phyloP scores from a whole-genome alignment of 2,329 filamentous ascomycete species.

The Fusarium brevicatenulatum region DNA sequence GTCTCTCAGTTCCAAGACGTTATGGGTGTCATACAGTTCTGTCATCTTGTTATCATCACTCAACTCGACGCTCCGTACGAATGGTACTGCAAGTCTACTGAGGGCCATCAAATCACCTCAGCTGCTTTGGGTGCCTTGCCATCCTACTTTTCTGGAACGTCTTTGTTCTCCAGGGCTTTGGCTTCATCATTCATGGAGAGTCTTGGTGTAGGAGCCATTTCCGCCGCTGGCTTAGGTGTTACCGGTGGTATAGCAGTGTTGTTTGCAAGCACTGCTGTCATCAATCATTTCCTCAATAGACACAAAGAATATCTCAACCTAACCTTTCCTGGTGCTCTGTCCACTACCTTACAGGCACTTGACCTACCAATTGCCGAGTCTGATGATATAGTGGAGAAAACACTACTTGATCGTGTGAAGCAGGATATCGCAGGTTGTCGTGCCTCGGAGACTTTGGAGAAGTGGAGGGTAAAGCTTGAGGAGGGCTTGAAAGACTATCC shows the following conservation, averaged over 20 bases:
- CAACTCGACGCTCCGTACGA: conserved; percentile 5
- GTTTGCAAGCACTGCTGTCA: not conserved
- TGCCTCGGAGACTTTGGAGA: no score
- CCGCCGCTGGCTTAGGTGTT: not conserved
- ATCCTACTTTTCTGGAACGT: not conserved
- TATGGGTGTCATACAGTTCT: not conserved
- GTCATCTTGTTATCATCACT: not conserved
- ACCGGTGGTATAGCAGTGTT: not conserved
- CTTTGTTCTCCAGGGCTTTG: not conserved
- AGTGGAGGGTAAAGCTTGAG: not conserved
- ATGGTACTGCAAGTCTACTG: conserved; percentile 2
- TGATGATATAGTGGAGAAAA: not conserved
- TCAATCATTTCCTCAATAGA: not conserved
- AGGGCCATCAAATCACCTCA: not conserved
- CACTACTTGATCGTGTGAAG: not conserved
- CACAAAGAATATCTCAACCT: not conserved
- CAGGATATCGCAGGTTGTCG: not conserved
- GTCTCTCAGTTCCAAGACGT: not conserved
- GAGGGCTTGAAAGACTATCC: not conserved
- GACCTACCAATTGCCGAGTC: not conserved
- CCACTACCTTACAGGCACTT: not conserved
- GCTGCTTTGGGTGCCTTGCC: not conserved
- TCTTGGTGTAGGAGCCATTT: not conserved
- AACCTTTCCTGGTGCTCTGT: not conserved
- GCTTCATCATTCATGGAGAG: not conserved